Percentiles rank a stretch among this genome's conserved stretches.
phyloP scores from a whole-genome alignment of 495 filamentous ascomycete genomes.

The Neurospora sp. region DNA sequence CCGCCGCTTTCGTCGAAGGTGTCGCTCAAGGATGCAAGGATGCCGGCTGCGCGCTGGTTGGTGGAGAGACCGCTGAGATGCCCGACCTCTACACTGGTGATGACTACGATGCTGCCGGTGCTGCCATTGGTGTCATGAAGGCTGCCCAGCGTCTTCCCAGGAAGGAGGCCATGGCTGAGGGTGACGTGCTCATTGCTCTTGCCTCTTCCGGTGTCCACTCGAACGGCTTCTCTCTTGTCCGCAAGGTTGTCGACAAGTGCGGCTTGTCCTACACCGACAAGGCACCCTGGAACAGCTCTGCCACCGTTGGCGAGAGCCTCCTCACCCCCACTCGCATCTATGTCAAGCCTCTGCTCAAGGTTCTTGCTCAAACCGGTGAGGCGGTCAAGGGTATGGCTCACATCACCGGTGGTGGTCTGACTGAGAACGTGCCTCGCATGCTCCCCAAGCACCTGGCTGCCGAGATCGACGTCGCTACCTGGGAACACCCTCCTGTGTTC shows the following conservation, averaged over 20 bases:
- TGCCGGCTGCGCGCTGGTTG: slow-evolving; percentile 79
- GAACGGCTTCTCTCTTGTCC: slow-evolving; percentile 90
- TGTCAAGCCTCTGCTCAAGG: slow-evolving; percentile 59
- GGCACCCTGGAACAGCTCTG: slow-evolving; percentile 57
- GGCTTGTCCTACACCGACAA: slow-evolving; percentile 57
- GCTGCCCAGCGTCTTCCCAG: slow-evolving; percentile 62
- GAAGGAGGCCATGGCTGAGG: slow-evolving; percentile 60
- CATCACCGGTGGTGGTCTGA: slow-evolving; percentile 88
- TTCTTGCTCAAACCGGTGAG: slow-evolving; percentile 33
- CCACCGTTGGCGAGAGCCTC: slow-evolving; percentile 59
- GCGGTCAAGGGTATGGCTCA: slow-evolving; percentile 81
- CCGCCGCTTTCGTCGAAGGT: slow-evolving; percentile 73
- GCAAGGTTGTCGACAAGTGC: slow-evolving; percentile 66
- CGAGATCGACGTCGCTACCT: slow-evolving; percentile 61
- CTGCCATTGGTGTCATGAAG: slow-evolving; percentile 71
- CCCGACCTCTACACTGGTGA: slow-evolving; percentile 75
- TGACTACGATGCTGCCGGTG: slow-evolving; percentile 85
- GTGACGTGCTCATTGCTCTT: slow-evolving; percentile 78
- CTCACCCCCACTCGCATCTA: slow-evolving; percentile 76
- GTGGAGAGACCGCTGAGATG: slow-evolving; percentile 97
- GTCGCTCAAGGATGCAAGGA: slow-evolving; percentile 76
- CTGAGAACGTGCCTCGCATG: slow-evolving; percentile 91
- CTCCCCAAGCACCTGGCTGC: slow-evolving; percentile 66
- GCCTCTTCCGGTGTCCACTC: slow-evolving; percentile 79
- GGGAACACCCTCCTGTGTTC: slow-evolving; percentile 67